A percentile compares a stretch with the other conserved stretches of the same genome.
These are phyloP conservation scores for Acacia confusa DNA, from an alignment of 306 rosid genomes.

Conservation along the genomic window DNA sequence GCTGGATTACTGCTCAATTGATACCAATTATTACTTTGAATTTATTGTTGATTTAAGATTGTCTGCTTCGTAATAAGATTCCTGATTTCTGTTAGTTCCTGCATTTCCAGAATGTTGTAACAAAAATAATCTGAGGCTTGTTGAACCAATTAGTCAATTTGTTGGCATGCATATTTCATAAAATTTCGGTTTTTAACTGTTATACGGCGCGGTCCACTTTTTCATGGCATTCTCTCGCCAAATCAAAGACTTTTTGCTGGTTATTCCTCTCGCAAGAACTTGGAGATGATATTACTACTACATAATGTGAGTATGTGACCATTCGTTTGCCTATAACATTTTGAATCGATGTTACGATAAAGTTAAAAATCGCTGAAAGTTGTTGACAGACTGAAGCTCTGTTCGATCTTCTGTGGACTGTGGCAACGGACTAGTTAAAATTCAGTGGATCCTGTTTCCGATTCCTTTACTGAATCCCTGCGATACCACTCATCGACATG, in stretches of 20 bases:
- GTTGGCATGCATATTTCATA: background rate
- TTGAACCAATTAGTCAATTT: conserved; percentile 10
- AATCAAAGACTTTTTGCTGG: too few relatives aligned
- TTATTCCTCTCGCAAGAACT: too few relatives aligned
- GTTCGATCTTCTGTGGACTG: too few relatives aligned
- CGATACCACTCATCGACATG: background rate
- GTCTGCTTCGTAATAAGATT: conserved; percentile 26
- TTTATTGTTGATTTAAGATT: conserved; percentile 33
- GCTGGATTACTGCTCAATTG: conserved; percentile 25
- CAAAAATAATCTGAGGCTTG: conserved; percentile 23
- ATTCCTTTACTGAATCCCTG: too few relatives aligned
- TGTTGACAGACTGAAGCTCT: too few relatives aligned
- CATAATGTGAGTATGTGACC: too few relatives aligned
- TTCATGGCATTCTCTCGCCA: background rate
- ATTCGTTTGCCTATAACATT: too few relatives aligned
- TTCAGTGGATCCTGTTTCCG: too few relatives aligned
- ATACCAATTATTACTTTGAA: conserved; percentile 21
- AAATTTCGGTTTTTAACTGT: background rate
- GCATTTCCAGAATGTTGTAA: conserved; percentile 24
- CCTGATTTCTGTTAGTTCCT: conserved; percentile 22
- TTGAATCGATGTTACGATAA: too few relatives aligned
- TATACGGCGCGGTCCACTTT: background rate
- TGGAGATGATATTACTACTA: too few relatives aligned
- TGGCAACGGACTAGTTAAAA: too few relatives aligned
- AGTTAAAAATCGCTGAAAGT: too few relatives aligned